These are phyloP conservation scores for Hanseniaspora lindneri DNA, from an alignment of 805 yeast genomes.

Conservation along the genomic window DNA sequence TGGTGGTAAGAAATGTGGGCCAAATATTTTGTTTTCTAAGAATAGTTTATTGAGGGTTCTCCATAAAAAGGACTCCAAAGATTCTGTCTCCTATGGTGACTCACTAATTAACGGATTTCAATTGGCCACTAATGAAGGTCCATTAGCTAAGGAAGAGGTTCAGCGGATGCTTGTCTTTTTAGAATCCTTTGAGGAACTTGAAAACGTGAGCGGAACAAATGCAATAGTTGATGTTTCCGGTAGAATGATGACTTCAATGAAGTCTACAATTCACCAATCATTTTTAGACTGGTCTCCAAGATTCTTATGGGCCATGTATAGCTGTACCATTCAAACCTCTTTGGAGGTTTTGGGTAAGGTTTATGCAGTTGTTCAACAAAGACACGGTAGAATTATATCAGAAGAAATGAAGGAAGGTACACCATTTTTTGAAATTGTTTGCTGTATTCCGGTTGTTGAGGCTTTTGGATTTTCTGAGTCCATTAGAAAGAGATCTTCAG, in stretches of 20 bases:
- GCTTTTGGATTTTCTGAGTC: conserved; percentile 96
- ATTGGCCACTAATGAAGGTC: conserved; percentile 72
- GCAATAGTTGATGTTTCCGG: conserved; percentile 46
- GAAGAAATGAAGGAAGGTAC: conserved; percentile 99
- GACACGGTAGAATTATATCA: conserved; percentile 71
- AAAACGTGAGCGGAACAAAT: conserved; percentile 22
- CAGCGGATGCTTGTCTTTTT: conserved; percentile 62
- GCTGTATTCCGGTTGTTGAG: conserved; percentile 82
- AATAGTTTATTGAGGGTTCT: conserved; percentile 30
- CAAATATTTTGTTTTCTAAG: conserved; percentile 51
- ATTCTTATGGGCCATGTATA: conserved; percentile 79
- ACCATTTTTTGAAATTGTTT: conserved; percentile 79
- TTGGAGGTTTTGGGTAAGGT: conserved; percentile 92
- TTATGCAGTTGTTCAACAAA: conserved; percentile 80
- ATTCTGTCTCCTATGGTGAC: conserved; percentile 39
- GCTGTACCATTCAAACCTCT: conserved; percentile 89
- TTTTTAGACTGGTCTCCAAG: conserved; percentile 80
- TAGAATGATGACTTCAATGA: conserved; percentile 56
- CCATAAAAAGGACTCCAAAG: conserved; percentile 19
- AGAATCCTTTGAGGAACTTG: conserved; percentile 29
- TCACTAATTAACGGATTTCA: conserved; percentile 75
- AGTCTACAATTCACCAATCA: conserved; percentile 59
- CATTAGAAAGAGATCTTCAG: conserved; percentile 81
- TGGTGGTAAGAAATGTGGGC: conserved; percentile 68
- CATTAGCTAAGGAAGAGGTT: conserved; percentile 74